Evolutionary conservation across 306 rosid genomes (phyloP).

Genomic region (Rosa multiflora): DNA sequence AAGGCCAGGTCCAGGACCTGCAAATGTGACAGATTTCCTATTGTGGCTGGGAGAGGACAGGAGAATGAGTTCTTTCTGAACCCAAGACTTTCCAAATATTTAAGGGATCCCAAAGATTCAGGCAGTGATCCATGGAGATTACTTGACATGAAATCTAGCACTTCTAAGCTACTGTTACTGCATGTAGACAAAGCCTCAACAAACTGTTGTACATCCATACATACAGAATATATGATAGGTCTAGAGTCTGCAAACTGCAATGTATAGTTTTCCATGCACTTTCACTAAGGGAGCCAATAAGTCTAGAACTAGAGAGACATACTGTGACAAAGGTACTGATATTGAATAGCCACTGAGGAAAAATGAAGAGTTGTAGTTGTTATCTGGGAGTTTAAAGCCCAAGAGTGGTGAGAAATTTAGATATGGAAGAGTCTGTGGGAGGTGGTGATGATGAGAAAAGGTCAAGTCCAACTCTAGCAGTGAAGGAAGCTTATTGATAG

Average conservation of each 20-base stretch:
- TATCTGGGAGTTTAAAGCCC: not conserved
- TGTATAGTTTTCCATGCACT: not conserved
- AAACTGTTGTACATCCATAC: not conserved
- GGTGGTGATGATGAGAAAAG: not conserved
- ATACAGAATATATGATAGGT: not conserved
- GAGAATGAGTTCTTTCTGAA: not conserved
- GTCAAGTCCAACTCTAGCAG: not conserved
- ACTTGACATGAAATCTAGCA: not conserved
- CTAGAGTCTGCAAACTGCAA: conserved; percentile 1
- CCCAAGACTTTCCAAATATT: not conserved
- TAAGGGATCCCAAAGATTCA: not conserved
- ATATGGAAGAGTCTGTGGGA: not conserved
- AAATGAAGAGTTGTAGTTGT: not conserved
- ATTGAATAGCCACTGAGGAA: conserved; percentile 5
- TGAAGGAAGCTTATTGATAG: not conserved
- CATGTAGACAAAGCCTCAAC: not conserved
- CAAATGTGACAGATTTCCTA: not conserved
- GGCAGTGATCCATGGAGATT: not conserved
- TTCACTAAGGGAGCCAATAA: not conserved
- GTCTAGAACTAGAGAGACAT: not conserved
- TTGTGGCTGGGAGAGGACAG: not conserved
- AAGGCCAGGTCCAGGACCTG: not conserved
- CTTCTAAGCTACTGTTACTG: not conserved
- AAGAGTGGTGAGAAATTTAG: not conserved
- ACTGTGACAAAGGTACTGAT: not conserved